Evolutionary conservation across 192 early-diverging fungal genomes (phyloP).

Genomic region (Lobulomyces angularis): DNA sequence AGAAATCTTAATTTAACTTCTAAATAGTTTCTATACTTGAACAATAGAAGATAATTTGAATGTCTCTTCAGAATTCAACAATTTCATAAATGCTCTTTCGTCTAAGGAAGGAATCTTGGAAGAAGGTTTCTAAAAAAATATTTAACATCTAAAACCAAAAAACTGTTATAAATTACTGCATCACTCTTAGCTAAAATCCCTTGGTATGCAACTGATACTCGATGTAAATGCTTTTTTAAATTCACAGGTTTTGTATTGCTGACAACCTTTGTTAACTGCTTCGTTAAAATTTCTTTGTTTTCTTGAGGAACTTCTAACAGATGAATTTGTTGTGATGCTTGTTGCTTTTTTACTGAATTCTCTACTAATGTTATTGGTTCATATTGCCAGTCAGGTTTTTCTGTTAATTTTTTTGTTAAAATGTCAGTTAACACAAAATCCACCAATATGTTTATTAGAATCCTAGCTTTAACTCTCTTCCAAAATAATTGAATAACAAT

Average conservation of each 20-base stretch:
- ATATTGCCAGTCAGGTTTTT: slow-evolving; percentile 1
- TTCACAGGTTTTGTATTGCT: no score
- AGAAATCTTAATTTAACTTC: no score
- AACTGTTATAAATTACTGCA: slow-evolving; percentile 5
- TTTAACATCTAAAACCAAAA: no score
- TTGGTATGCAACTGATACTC: slow-evolving; percentile 25
- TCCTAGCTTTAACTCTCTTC: slow-evolving; percentile 12
- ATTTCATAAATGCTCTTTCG: slow-evolving; percentile 33
- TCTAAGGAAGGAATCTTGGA: slow-evolving; percentile 11
- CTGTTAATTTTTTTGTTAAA: slow-evolving; percentile 1
- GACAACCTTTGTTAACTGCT: no score
- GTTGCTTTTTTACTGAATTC: slow-evolving; percentile 3
- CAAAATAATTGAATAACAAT: slow-evolving; percentile 16
- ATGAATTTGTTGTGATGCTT: slow-evolving; percentile 14
- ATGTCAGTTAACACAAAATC: slow-evolving; percentile 2
- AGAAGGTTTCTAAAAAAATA: no score
- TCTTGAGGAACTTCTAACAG: no score
- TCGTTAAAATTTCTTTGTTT: no score
- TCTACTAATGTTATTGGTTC: slow-evolving; percentile 1
- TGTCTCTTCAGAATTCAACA: slow-evolving; percentile 31
- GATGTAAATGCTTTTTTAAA: slow-evolving; percentile 19
- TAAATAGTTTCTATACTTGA: no score
- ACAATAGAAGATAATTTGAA: slow-evolving; percentile 24
- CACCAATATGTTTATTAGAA: background rate
- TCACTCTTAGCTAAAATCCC: slow-evolving; percentile 16